Conservation (phyloP, 495 filamentous ascomycete genomes). For the Xylaria castorea region DNA sequence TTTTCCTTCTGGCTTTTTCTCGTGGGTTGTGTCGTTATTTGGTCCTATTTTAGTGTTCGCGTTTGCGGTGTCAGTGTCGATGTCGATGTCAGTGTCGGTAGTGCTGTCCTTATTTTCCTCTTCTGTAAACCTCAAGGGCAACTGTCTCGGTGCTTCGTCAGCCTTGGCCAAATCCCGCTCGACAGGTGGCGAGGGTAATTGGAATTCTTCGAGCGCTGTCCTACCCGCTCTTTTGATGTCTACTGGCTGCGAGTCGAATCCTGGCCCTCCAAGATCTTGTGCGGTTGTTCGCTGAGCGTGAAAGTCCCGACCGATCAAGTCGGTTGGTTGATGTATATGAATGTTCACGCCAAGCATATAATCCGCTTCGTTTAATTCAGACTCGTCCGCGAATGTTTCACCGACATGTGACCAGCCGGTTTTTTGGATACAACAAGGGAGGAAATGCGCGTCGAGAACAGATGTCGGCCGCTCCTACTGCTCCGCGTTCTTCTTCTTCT, state of each 20-base stretch:
- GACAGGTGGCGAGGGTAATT: not conserved
- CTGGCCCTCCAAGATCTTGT: not conserved
- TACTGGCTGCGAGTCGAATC: not conserved
- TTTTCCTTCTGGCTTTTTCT: not conserved
- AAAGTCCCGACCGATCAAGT: not conserved
- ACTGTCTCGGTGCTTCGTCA: too few species aligned
- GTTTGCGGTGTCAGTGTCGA: not conserved
- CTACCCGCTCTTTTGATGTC: not conserved
- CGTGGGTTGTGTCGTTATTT: not conserved
- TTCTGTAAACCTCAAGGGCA: not conserved
- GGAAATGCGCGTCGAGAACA: slow-evolving; percentile 41
- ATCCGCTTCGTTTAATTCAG: not conserved
- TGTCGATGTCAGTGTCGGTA: not conserved
- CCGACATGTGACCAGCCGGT: not conserved
- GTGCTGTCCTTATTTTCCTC: not conserved
- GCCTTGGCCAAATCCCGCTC: not conserved
- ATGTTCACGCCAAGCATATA: not conserved
- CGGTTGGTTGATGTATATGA: not conserved
- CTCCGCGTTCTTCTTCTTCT: not conserved
- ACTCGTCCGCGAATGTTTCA: not conserved
- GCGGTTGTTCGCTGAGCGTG: not conserved
- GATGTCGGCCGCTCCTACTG: slow-evolving; percentile 28
- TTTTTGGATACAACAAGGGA: not conserved
- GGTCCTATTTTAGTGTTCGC: not conserved
- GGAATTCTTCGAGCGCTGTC: not conserved